Percentiles rank a stretch among this genome's conserved stretches.
These are phyloP conservation scores for Alternaria sp. DNA, from an alignment of 2,329 filamentous ascomycete genomes.

Conservation along the genomic window DNA sequence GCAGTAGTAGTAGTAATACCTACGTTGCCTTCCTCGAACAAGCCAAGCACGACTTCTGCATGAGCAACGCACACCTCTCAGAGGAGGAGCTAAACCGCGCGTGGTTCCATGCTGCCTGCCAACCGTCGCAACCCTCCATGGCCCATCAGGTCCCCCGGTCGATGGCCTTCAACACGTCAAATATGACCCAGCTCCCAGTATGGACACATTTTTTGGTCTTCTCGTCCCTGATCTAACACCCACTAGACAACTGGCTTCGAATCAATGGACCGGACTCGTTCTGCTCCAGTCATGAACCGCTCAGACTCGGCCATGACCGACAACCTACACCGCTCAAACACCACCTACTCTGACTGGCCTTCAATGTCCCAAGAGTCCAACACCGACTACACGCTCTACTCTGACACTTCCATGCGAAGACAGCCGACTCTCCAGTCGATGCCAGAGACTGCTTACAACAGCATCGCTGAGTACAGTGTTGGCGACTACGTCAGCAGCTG, in stretches of 20 bases:
- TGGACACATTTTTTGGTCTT: slow-evolving; percentile 39
- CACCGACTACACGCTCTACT: slow-evolving; percentile 44
- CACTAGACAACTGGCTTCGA: slow-evolving; percentile 30
- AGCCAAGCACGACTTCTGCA: slow-evolving; percentile 47
- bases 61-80: slow-evolving; percentile 39
- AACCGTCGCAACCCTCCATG: slow-evolving; percentile 25
- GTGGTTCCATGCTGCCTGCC: slow-evolving; percentile 41
- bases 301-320: slow-evolving; percentile 35
- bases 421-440: slow-evolving; percentile 35
- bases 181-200: slow-evolving; percentile 40
- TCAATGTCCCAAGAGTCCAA: slow-evolving; percentile 25
- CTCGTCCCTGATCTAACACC: slow-evolving; percentile 37
- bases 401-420: slow-evolving; percentile 28
- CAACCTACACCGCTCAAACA: slow-evolving; percentile 31
- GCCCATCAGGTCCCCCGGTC: slow-evolving; percentile 43
- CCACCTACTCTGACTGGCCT: slow-evolving; percentile 33
- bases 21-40: slow-evolving; percentile 43
- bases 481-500: slow-evolving; percentile 45
- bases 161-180: slow-evolving; percentile 36
- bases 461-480: slow-evolving; percentile 46
- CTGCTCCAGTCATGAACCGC: slow-evolving; percentile 43
- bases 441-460: slow-evolving; percentile 24
- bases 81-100: slow-evolving; percentile 44
- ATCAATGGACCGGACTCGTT: slow-evolving; percentile 43
- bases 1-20: slow-evolving; percentile 20